Conservation (phyloP, 2,329 filamentous ascomycete genomes). For the Penicillium thymicola region DNA sequence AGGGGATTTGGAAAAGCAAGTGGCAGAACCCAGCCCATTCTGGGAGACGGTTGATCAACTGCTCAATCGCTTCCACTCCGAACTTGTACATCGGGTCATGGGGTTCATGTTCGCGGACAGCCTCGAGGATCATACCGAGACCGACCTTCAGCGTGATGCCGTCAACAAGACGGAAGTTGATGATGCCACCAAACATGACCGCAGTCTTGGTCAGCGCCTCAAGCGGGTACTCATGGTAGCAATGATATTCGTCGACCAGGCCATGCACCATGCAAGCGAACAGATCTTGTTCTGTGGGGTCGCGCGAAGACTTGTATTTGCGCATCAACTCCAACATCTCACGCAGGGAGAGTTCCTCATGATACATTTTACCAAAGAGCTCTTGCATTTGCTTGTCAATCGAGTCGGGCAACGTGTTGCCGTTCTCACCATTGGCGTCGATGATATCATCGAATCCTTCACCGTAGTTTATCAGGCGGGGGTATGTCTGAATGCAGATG, state of each 20-base stretch:
- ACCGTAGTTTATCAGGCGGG: constrained; percentile 91
- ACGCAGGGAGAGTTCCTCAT: constrained; percentile 79
- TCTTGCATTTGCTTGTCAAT: constrained; percentile 94
- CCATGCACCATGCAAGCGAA: constrained; percentile 99
- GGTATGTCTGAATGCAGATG: constrained; percentile 86
- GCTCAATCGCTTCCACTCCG: constrained; percentile 88
- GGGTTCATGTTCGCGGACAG: constrained; percentile 77
- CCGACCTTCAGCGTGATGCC: constrained; percentile 88
- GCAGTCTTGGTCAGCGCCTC: constrained; percentile 94
- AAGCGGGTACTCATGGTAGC: constrained; percentile 93
- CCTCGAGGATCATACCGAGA: constrained; percentile 96
- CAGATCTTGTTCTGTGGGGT: constrained; percentile 82
- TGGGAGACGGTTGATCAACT: constrained; percentile 74
- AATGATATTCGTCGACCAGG: constrained; percentile 93
- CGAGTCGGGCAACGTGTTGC: constrained; percentile 74
- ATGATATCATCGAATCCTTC: constrained; percentile 91
- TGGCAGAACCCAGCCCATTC: constrained; percentile 97
- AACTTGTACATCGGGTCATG: constrained; percentile 98
- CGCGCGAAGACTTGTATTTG: constrained; percentile 81
- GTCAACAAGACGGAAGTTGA: constrained; percentile 87
- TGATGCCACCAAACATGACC: constrained; percentile 93
- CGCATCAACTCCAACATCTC: constrained; percentile 81
- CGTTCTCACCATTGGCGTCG: constrained; percentile 73
- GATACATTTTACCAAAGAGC: constrained; percentile 97
- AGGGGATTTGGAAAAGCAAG: constrained; percentile 75